These are phyloP conservation scores for Fusarium coicis DNA, from an alignment of 2,329 filamentous ascomycete genomes.

Conservation along the genomic window DNA sequence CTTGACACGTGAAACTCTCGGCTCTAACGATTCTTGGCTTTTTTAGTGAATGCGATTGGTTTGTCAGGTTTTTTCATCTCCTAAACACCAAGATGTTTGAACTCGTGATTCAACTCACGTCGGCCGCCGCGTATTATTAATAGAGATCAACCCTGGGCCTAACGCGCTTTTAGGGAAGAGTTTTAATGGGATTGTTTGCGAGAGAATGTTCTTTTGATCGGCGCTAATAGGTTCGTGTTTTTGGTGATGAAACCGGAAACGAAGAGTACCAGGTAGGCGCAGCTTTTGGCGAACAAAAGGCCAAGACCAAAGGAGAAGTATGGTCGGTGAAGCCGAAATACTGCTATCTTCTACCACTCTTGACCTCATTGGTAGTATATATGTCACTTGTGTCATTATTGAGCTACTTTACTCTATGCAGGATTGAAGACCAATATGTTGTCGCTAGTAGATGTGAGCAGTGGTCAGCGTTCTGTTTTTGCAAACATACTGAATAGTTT, in stretches of 20 bases:
- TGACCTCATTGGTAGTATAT: too few relatives aligned
- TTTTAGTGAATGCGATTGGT: slow-evolving; percentile 10
- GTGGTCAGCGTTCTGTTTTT: neutral
- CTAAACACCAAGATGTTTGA: neutral
- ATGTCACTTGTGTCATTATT: too few relatives aligned
- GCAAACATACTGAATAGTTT: neutral
- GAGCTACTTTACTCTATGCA: too few relatives aligned
- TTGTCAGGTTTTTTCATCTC: neutral
- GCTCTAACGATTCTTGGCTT: slow-evolving; percentile 1
- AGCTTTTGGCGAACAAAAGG: neutral
- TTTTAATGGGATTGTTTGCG: neutral
- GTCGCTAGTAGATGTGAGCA: neutral
- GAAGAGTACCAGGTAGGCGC: neutral
- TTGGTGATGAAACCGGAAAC: neutral
- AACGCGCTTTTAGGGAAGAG: neutral
- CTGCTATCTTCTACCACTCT: neutral
- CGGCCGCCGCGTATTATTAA: slow-evolving; percentile 1
- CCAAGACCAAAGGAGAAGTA: neutral
- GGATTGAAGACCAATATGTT: too few relatives aligned
- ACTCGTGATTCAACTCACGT: neutral
- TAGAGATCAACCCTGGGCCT: neutral
- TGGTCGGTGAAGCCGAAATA: accelerated
- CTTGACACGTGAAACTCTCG: neutral
- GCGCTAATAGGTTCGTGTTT: neutral
- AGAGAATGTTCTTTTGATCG: neutral